Evolutionary conservation across 331 rosid species (phyloP).

Genomic region (Malus hybrid): DNA sequence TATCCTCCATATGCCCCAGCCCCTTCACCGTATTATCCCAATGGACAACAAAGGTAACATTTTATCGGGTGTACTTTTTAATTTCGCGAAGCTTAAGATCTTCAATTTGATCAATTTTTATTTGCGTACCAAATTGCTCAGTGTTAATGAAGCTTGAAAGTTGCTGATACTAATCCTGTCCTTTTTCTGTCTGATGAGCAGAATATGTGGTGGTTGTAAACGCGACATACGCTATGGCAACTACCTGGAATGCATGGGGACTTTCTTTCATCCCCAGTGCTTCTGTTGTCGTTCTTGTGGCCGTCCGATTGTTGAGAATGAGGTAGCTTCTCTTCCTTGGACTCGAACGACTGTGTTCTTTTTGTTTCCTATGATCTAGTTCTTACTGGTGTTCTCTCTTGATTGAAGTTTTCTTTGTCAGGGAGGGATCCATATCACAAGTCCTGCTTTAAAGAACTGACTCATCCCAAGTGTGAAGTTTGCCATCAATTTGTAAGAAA

Average conservation of each 20-base stretch:
- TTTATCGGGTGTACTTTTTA: background rate
- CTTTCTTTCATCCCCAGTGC: slow-evolving; percentile 79
- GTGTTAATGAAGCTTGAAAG: background rate
- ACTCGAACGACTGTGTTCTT: background rate
- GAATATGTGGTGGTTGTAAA: slow-evolving; percentile 73
- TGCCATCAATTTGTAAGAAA: slow-evolving; percentile 87
- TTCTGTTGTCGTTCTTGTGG: slow-evolving; percentile 72
- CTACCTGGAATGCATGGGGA: slow-evolving; percentile 74
- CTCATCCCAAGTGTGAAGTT: slow-evolving; percentile 93
- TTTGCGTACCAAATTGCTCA: background rate
- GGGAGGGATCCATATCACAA: slow-evolving; percentile 93
- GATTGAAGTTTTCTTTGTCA: slow-evolving; percentile 83
- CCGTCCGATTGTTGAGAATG: slow-evolving; percentile 71
- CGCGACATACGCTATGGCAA: slow-evolving; percentile 55
- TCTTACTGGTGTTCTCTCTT: slow-evolving; percentile 46
- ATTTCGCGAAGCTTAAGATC: slow-evolving; percentile 1
- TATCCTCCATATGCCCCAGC: slow-evolving; percentile 41
- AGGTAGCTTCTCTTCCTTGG: slow-evolving; percentile 38
- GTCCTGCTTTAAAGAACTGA: slow-evolving; percentile 76
- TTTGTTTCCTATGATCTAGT: slow-evolving; percentile 9
- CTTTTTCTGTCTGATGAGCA: slow-evolving; percentile 12
- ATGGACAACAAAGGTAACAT: slow-evolving; percentile 39
- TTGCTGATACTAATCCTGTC: background rate
- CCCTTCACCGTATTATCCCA: slow-evolving; percentile 35
- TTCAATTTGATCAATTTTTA: background rate